Base-by-base conservation (phyloP, 1,284 basidiomycete species). In the Inonotus obliquus region DNA sequence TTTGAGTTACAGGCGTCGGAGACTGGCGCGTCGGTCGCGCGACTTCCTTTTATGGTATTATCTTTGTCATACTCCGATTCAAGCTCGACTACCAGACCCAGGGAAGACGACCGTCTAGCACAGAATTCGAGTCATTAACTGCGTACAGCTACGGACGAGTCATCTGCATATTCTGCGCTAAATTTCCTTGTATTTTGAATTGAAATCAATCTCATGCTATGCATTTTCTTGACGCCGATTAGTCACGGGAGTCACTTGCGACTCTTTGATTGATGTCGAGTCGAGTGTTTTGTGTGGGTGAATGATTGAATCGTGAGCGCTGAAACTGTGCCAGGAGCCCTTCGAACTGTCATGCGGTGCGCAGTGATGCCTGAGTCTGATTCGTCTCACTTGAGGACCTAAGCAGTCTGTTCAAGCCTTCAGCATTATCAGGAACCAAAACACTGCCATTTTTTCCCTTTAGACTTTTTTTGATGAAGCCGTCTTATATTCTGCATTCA, bases 281-380 rank as follows among this genome's bases (percentile, higher is more conserved):
- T 13, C 38, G 38, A n/a, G n/a, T 32, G 32, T 17, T 21, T n/a
- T 23, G 57, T 59, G 51, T 59, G 57, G 49, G 57, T 21, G 14
- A 37, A 37, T 59, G 57, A 59, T 59, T 47, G 45, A 47, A 35
- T 38, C n/a, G 23, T 37, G 55, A 51, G 47, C 57, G 57, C 35
- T 59, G 57, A 59, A 59, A 59, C 57, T 47, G 44, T 47, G 55
- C 55, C 44, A 17, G 39, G 19, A 38, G 53, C 21, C 53, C 17
- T 54, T 54, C 53, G 39, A 54, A 38, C 35, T 47, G 55, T 35
- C 41, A 47, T 39, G 55, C 55, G 32, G 55, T 57, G 55, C 38
- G 23, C 55, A 25, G 41, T 57, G 44, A 45, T 45, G 29, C 19
- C 55, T 35, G 41, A 44, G 41, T 44, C 19, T 44, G 41, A 44